Evolutionary conservation across 2,329 filamentous ascomycete genomes (phyloP).

Genomic region (Microthyrium microscopicum): DNA sequence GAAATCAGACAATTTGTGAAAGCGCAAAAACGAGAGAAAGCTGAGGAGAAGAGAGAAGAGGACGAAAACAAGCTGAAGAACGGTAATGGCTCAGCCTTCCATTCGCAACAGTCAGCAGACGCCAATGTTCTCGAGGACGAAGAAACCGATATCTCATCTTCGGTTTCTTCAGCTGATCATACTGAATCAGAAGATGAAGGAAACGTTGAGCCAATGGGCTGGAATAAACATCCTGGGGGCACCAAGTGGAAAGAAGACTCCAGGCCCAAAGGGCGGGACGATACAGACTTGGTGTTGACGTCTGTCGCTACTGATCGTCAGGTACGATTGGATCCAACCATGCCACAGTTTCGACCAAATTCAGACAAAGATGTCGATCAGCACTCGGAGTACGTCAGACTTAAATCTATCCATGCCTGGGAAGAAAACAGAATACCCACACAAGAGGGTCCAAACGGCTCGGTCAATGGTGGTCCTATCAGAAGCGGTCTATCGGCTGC

Average conservation of each 20-base stretch:
- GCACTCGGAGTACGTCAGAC: conserved; percentile 12
- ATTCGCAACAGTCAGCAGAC: not conserved
- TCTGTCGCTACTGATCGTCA: too few species aligned
- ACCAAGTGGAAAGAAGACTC: too few species aligned
- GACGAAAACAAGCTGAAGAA: conserved; percentile 3
- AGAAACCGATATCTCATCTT: not conserved
- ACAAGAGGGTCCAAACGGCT: not conserved
- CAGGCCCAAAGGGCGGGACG: too few species aligned
- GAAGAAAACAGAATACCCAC: not conserved
- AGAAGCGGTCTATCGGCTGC: not conserved
- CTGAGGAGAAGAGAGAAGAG: not conserved
- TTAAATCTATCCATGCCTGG: conserved; percentile 1
- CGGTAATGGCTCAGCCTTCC: not conserved
- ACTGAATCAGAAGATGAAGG: too few species aligned
- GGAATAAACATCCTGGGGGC: too few species aligned
- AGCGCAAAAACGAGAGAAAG: not conserved
- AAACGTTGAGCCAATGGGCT: too few species aligned
- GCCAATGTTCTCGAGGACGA: not conserved
- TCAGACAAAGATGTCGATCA: conserved; percentile 12
- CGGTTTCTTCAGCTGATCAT: too few species aligned
- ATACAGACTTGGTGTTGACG: too few species aligned
- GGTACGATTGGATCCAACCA: conserved; percentile 39
- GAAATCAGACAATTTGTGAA: conserved; percentile 14
- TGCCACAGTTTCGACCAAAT: conserved; percentile 54
- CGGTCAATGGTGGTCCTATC: not conserved